A percentile compares a stretch with the other conserved stretches of the same genome.
Conservation (phyloP, 2,329 filamentous ascomycete genomes). For the Sphaceloma murrayae region DNA sequence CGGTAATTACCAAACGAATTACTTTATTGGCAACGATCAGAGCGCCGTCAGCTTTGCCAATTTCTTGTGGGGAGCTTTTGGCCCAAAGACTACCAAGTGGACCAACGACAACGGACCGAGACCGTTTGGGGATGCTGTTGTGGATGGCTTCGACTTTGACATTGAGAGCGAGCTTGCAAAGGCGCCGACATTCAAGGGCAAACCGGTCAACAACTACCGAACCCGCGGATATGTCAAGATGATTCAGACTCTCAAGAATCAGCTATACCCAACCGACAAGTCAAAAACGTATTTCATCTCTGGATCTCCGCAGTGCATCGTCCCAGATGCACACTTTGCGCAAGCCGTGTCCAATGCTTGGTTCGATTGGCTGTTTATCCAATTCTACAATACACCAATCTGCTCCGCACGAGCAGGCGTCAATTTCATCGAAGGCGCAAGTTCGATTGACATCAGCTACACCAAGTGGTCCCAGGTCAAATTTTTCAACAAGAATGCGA, state of each 20-base stretch:
- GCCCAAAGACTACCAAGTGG: conserved; percentile 18
- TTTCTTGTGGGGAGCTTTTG: conserved; percentile 51
- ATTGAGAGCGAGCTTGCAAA: conserved; percentile 49
- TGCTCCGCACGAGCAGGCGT: conserved; percentile 43
- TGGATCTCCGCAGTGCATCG: conserved; percentile 39
- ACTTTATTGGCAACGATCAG: conserved; percentile 35
- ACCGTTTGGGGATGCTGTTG: conserved; percentile 55
- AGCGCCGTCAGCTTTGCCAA: conserved; percentile 50
- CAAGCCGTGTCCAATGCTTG: conserved; percentile 31
- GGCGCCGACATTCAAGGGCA: conserved; percentile 17
- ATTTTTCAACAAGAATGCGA: conserved; percentile 36
- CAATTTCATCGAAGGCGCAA: conserved; percentile 26
- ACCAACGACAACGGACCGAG: conserved; percentile 38
- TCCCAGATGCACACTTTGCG: conserved; percentile 39
- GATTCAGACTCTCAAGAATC: conserved; percentile 38
- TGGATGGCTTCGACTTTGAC: conserved; percentile 72
- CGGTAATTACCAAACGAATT: conserved; percentile 54
- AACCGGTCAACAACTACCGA: conserved; percentile 26
- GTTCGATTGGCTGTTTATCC: conserved; percentile 38
- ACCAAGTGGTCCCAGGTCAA: conserved; percentile 37
- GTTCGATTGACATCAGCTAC: conserved; percentile 36
- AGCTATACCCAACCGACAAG: conserved; percentile 30
- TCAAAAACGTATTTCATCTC: conserved; percentile 39
- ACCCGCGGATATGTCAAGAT: conserved; percentile 39
- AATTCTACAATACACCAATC: conserved; percentile 37